phyloP scores from a whole-genome alignment of 2,329 filamentous ascomycete genomes.

The Stemphylium beticola region DNA sequence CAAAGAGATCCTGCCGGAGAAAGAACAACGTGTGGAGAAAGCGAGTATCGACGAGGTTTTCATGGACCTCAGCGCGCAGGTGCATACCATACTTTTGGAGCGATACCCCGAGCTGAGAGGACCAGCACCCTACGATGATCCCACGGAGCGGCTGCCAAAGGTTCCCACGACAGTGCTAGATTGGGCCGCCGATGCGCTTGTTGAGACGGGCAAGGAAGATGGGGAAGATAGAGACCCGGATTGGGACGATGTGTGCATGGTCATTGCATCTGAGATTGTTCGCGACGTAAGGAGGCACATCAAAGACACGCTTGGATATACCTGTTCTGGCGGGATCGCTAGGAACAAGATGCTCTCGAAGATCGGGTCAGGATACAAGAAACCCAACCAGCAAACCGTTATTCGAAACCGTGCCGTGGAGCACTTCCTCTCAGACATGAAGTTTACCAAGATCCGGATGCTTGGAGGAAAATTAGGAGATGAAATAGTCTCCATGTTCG shows the following conservation, averaged over 20 bases:
- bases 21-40: constrained; percentile 82
- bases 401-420: constrained; percentile 82
- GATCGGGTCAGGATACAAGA: constrained; percentile 87
- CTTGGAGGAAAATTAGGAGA: constrained; percentile 95
- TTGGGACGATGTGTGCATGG: constrained; percentile 92
- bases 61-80: constrained; percentile 84
- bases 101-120: constrained; percentile 75
- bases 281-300: constrained; percentile 74
- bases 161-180: constrained; percentile 77
- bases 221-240: constrained; percentile 82
- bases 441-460: constrained; percentile 93
- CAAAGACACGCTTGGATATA: constrained; percentile 76
- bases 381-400: constrained; percentile 94
- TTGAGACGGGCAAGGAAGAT: constrained; percentile 77
- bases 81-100: constrained; percentile 76
- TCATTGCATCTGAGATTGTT: constrained; percentile 88
- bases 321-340: constrained; percentile 87
- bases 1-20: constrained; percentile 71
- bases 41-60: constrained; percentile 97
- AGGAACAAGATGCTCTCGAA: constrained; percentile 96
- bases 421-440: constrained; percentile 81
- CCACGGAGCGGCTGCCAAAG: constrained; percentile 71
- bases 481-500: constrained; percentile 79
- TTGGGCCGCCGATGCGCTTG: constrained; percentile 82
- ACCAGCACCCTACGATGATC: constrained; percentile 75